Evolutionary conservation across 192 early-diverging fungal species (phyloP).

Genomic region (Fimicolochytrium jonesii): DNA sequence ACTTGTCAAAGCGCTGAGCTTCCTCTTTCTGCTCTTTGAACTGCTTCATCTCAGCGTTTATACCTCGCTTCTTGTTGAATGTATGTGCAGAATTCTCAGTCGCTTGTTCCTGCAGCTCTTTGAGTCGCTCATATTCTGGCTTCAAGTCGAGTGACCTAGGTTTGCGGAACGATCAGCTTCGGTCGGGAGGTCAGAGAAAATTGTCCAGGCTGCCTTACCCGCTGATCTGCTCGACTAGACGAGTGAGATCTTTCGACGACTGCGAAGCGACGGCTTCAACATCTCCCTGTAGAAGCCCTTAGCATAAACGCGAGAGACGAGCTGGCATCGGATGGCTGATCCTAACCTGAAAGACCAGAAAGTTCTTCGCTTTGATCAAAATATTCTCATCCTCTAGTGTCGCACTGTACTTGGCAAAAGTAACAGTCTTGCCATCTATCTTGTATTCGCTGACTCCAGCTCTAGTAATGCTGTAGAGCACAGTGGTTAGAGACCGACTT

Average conservation of each 20-base stretch:
- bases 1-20: constrained; percentile 72
- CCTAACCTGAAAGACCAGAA: constrained; percentile 89
- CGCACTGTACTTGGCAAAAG: constrained; percentile 71
- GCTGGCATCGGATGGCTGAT: neutral
- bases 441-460: constrained; percentile 81
- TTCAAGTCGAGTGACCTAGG: constrained; percentile 82
- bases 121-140: constrained; percentile 81
- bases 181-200: neutral
- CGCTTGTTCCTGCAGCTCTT: constrained; percentile 75
- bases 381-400: constrained; percentile 84
- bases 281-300: constrained; percentile 69
- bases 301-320: no score
- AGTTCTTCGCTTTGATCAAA: constrained; percentile 92
- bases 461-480: constrained; percentile 23
- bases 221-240: constrained; percentile 93
- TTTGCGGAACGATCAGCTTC: neutral
- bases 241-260: constrained; percentile 87
- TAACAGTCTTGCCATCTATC: constrained; percentile 72
- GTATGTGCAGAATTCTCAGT: constrained; percentile 84
- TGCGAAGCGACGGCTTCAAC: constrained; percentile 97
- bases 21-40: constrained; percentile 90
- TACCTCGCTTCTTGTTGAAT: constrained; percentile 86
- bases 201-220: constrained; percentile 40
- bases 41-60: constrained; percentile 88
- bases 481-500: no score